A percentile compares a stretch with the other conserved stretches of the same genome.
phyloP scores from a whole-genome alignment of 176 grass and related monocot genomes.

The Stipa capillata region DNA sequence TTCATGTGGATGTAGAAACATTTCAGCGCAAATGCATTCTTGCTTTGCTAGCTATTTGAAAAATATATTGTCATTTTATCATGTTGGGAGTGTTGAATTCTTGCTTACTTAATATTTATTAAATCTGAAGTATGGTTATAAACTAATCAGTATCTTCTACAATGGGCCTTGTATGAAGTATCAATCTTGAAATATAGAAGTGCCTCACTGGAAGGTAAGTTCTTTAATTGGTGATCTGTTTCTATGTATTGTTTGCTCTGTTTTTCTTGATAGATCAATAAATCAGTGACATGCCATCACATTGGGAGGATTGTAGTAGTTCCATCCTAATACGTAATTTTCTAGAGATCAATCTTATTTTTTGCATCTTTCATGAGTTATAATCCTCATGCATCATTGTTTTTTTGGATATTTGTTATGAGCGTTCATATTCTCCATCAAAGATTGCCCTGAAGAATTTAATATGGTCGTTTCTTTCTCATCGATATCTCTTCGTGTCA shows the following conservation, averaged over 20 bases:
- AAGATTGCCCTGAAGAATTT: neutral
- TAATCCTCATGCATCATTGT: neutral
- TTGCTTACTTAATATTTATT: neutral
- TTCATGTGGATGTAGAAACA: neutral
- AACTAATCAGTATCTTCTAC: slow-evolving; percentile 38
- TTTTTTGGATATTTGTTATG: neutral
- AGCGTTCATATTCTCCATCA: neutral
- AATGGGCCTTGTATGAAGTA: slow-evolving; percentile 37
- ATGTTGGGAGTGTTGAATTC: neutral
- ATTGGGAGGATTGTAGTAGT: neutral
- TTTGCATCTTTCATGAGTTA: neutral
- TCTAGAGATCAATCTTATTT: neutral
- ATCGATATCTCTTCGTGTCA: neutral
- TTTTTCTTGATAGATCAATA: slow-evolving; percentile 1
- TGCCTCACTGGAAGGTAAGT: slow-evolving; percentile 51
- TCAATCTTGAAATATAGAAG: slow-evolving; percentile 38
- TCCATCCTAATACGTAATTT: neutral
- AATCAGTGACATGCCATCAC: neutral
- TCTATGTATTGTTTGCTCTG: slow-evolving; percentile 4
- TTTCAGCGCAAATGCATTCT: neutral
- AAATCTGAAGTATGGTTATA: slow-evolving; percentile 19
- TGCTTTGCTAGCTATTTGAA: neutral
- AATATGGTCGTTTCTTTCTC: neutral
- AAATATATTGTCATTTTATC: neutral
- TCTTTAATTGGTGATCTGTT: slow-evolving; percentile 3